Percentiles rank a stretch among this genome's conserved stretches.
These are phyloP conservation scores for Psilocybe azurescens DNA, from an alignment of 768 basidiomycete species.

Conservation along the genomic window DNA sequence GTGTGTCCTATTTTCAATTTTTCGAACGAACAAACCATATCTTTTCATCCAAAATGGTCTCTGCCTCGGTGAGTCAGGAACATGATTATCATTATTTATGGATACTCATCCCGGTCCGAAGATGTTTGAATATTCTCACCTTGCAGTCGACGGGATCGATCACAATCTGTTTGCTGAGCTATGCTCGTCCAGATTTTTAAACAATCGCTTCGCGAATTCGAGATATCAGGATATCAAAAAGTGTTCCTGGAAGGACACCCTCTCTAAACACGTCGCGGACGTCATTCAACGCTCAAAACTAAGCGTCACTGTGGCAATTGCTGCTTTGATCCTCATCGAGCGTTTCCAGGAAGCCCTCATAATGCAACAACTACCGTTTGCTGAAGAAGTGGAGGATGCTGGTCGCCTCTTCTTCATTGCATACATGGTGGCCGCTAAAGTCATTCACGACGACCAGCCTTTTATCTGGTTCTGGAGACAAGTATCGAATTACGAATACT, in stretches of 20 bases:
- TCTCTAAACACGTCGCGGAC: slow-evolving; percentile 18
- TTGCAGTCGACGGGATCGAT: slow-evolving; percentile 17
- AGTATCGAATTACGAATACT: slow-evolving; percentile 16
- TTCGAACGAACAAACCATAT: neutral
- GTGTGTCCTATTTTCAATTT: neutral
- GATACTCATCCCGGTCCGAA: slow-evolving; percentile 3
- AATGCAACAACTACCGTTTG: neutral
- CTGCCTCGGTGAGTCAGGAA: slow-evolving; percentile 1
- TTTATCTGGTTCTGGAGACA: slow-evolving; percentile 18
- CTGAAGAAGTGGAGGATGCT: slow-evolving; percentile 19
- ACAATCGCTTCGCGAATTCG: slow-evolving; percentile 9
- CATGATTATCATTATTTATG: neutral
- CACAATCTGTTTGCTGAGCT: slow-evolving; percentile 21
- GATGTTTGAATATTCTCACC: slow-evolving; percentile 21
- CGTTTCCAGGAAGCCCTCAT: slow-evolving; percentile 17
- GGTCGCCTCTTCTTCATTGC: slow-evolving; percentile 21
- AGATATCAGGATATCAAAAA: slow-evolving; percentile 4
- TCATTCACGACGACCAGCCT: slow-evolving; percentile 17
- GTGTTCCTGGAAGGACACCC: slow-evolving; percentile 2
- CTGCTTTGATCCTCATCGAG: slow-evolving; percentile 16
- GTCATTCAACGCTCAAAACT: slow-evolving; percentile 19
- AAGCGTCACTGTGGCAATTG: slow-evolving; percentile 16
- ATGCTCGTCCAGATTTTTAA: slow-evolving; percentile 13
- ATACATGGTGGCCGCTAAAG: slow-evolving; percentile 25
- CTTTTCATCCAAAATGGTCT: slow-evolving; percentile 2